Evolutionary conservation across 345 rosid genomes (phyloP), one percentile per base, ranked within the genome.

Genomic region (Chamaenerion angustifolium): DNA sequence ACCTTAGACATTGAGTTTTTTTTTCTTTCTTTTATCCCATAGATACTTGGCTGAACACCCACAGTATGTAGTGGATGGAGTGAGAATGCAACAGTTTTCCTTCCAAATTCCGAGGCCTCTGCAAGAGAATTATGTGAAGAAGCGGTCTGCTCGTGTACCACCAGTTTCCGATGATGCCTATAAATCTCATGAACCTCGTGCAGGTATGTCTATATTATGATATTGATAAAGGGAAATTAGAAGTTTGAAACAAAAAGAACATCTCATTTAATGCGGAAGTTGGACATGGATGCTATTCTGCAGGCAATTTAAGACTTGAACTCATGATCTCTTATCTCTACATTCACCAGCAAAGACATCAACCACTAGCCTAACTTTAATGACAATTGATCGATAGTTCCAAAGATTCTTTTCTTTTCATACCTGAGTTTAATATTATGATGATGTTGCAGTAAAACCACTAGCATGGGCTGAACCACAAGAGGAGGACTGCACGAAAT

Each of bases 81-180:
- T 56, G 35, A 50, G 48, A 11, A 11, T 63, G 47, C 46, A 56
- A 10, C 61, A 56, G 49, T 63, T 63, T 51, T 63, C 67, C 18
- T 63, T 63, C 51, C 61, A 63, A 57, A 56, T 56, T 42, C 67
- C 67, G 7, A 57, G 59, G 67, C 67, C 67, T 40, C 47, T 63
- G 18, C 52, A 63, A 12, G 61, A 63, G 7, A 56, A 51, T 48
- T 63, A 63, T 45, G 61, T 63, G 13, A 63, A 52, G 56, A 63
- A 63, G 52, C 67, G 67, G 11, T 55, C 54, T 50, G 35, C 56
- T 12, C 61, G 56, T 8, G 21, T 44, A 21, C 10, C 54, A 21
- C 37, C 7, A 7, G 59, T 40, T 43, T 27, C 57, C 3, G 46
- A 46, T 52, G 60, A 62, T 55, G 56, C 25, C n/a, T n/a, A 42